Percentiles rank a stretch among this genome's conserved stretches.
These are phyloP conservation scores for Rhodotorula sp. DNA, from an alignment of 1,284 basidiomycete genomes.

Conservation along the genomic window DNA sequence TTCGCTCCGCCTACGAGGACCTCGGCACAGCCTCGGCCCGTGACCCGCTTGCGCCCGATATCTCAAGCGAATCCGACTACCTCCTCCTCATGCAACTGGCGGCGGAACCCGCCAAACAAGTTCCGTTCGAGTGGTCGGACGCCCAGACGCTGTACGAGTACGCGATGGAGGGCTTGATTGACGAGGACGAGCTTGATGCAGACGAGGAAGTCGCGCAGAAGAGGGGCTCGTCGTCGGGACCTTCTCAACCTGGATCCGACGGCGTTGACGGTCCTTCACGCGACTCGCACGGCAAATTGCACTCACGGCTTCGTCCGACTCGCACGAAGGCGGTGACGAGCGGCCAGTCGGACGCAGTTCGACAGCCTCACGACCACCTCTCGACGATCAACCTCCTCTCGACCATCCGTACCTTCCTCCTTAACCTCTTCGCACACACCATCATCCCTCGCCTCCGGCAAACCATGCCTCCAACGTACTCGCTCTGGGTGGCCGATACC, in stretches of 20 bases:
- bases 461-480: slow-evolving; percentile 11
- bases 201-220: too few species aligned
- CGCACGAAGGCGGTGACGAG: neutral
- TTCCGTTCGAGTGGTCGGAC: slow-evolving; percentile 19
- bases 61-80: slow-evolving; percentile 16
- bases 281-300: slow-evolving; percentile 13
- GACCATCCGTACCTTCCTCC: slow-evolving; percentile 24
- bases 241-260: slow-evolving; percentile 8
- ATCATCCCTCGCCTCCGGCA: slow-evolving; percentile 18
- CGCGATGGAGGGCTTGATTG: slow-evolving; percentile 7
- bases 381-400: slow-evolving; percentile 27
- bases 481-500: slow-evolving; percentile 20
- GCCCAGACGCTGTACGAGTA: slow-evolving; percentile 16
- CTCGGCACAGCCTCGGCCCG: slow-evolving; percentile 1
- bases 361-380: slow-evolving; percentile 26
- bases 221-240: neutral
- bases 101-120: slow-evolving; percentile 5
- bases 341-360: too few species aligned
- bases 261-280: neutral
- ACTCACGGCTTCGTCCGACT: neutral
- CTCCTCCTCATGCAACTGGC: slow-evolving; percentile 17
- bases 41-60: neutral
- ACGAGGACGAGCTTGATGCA: neutral
- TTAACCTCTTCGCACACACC: slow-evolving; percentile 18
- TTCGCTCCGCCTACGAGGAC: slow-evolving; percentile 36